Evolutionary conservation across 1,284 basidiomycete species (phyloP), one percentile per base, ranked within the genome.

Genomic region (Phlebopus sp.): DNA sequence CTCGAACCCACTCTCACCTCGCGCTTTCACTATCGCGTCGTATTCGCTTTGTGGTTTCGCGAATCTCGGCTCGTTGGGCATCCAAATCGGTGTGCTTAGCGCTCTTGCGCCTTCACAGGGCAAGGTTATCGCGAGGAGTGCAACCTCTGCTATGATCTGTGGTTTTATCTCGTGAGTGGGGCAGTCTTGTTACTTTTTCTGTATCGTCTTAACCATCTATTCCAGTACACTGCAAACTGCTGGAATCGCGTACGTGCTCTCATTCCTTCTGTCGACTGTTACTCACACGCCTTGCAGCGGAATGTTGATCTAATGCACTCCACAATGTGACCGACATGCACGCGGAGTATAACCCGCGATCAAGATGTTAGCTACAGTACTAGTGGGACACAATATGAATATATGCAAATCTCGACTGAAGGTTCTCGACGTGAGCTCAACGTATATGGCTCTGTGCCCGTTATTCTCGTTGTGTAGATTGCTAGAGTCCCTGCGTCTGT

Each of bases 41-140:
- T 92, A 92, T 62, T 84, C 85, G 34, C 84, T 92, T 36, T 94
- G 92, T 65, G 92, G 92, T 9, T 96, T 96, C 63, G 91, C 90
- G 47, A 96, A 96, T 70, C 73, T 92, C 34, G 79, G 84, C 52
- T 91, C 89, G 31, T 71, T 93, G 36, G 93, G 92, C 67, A 92
- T 95, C 62, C 90, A 94, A 69, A 86, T 95, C 52, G 93, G 92
- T 68, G 91, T 95, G 57, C 77, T 95, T 43, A 76, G 81, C 52
- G 89, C 90, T 35, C 76, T 95, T 50, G 88, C 90, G 17, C 92
- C 92, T n/a, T 81, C 81, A 18, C 79, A 84, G 53, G 75, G 76
- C 42, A 85, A 78, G 60, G 71, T 79, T 52, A 92, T 94, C 58
- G 82, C 88, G 17, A 74, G 73, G 2, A 77, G 88, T 45, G 88